These are phyloP conservation scores for Botrytis fragariae DNA, from an alignment of 2,329 filamentous ascomycete species.

Conservation along the genomic window DNA sequence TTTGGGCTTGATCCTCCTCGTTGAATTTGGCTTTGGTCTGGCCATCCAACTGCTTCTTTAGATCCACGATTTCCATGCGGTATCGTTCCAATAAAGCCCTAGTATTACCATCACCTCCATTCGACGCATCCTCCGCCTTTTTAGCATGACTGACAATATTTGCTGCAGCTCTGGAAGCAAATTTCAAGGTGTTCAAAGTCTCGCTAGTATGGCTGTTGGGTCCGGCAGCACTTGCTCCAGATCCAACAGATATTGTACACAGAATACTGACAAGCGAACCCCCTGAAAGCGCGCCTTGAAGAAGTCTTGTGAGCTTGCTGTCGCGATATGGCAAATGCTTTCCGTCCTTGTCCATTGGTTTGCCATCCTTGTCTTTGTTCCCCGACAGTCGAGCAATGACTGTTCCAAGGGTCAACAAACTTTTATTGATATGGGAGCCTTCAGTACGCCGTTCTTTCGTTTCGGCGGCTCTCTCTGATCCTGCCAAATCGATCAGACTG, in stretches of 20 bases:
- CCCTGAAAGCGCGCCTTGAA: slow-evolving; percentile 90
- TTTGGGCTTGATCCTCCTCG: slow-evolving; percentile 68
- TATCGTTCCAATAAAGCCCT: slow-evolving; percentile 89
- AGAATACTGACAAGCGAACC: slow-evolving; percentile 95
- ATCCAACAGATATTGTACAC: slow-evolving; percentile 91
- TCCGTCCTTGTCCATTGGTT: slow-evolving; percentile 72
- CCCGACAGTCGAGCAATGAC: slow-evolving; percentile 93
- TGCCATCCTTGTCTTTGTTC: slow-evolving; percentile 77
- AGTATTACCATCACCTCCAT: slow-evolving; percentile 76
- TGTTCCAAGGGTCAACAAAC: slow-evolving; percentile 87
- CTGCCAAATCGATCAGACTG: slow-evolving; percentile 92
- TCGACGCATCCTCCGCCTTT: slow-evolving; percentile 80
- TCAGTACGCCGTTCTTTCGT: slow-evolving; percentile 91
- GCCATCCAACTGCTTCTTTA: slow-evolving; percentile 77
- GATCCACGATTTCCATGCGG: slow-evolving; percentile 73
- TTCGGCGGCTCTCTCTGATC: slow-evolving; percentile 93
- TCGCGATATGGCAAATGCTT: slow-evolving; percentile 96
- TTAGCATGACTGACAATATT: slow-evolving; percentile 97
- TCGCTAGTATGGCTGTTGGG: slow-evolving; percentile 77
- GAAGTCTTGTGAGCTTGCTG: slow-evolving; percentile 89
- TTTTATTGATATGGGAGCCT: slow-evolving; percentile 98
- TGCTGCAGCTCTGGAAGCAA: slow-evolving; percentile 94
- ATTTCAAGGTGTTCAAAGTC: slow-evolving; percentile 94
- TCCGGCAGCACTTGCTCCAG: slow-evolving; percentile 66
- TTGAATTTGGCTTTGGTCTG: slow-evolving; percentile 69